Evolutionary conservation across 805 yeast species (phyloP), one percentile per base, ranked within the genome.

Genomic region (Lachancea fermentati): DNA sequence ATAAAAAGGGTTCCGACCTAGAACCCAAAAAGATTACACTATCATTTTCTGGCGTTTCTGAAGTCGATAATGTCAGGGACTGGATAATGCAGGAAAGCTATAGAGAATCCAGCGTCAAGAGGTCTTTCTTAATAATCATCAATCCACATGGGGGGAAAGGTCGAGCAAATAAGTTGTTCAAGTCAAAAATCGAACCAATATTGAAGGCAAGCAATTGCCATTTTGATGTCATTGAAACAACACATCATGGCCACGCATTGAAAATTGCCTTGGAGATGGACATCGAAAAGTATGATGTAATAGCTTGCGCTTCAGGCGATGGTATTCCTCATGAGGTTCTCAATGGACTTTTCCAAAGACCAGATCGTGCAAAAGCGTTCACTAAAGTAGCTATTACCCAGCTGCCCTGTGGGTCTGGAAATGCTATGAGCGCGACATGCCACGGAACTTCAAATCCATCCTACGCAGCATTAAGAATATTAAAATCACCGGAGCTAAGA

Each of bases 371-470:
- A 0, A 62, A 61, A n/a, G 88, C 88, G 0, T 80, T 89, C 51
- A 67, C 71, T 39, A 76, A 76, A 44, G 46, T 85, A 6, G 78
- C 83, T 0, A 66, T 93, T 1, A 79, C 94, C 11, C 97, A 91
- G 62, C 65, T 89, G 9, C 98, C 98, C 2, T 86, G 97, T 52
- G 98, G 98, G 1, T 85, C 96, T 0, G 98, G 98, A 3, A 93
- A 93, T 62, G 97, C 96, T 5, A 73, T 93, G 74, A 70, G 94
- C 11, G 66, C 81, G 45, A 83, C 95, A 17, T 78, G 95, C 41
- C 81, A 80, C 51, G 88, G 91, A 19, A 78, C 86, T 2, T 67
- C 67, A 30, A 78, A 78, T 43, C 80, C 96, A 4, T 71, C 79
- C 0, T 51, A 66, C 35, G 93, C 95, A 0, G 75, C 96, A 0